Base-by-base conservation (phyloP, 441 rosid species). In the Flueggea neowawraea region DNA sequence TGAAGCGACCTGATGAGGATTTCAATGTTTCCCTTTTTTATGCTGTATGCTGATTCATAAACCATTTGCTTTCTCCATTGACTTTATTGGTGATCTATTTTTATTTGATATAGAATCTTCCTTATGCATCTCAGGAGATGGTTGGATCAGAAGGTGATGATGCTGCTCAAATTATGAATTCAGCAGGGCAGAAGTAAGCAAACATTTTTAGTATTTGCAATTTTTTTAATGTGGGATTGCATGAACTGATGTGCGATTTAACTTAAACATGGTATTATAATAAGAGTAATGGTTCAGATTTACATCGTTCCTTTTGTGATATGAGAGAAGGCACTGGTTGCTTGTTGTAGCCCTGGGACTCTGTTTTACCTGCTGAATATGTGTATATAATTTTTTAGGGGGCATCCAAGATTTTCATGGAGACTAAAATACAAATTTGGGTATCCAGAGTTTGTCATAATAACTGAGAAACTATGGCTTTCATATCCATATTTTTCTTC, bases 101-200 rank as follows among this genome's bases (percentile, higher is more conserved):
- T 41, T 41, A 62, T 59, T 70, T 67, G 63, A 22, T 33, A 31
- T 12, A 16, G 52, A 43, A 52, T 36, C 33, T 56, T 28, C 31
- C 36, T 56, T 28, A 52, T 31, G 6, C 33, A 22, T 68, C 75
- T 49, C 83, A 91, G 97, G 96, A 82, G 71, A 77, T 95, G 80
- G 69, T 91, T 72, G 97, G 96, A 64, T 62, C 91, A 71, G 84
- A 72, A 70, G 79, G 71, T 66, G 84, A 84, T 61, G 92, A 84
- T 52, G 82, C 80, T 73, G 74, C 70, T 54, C 82, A 82, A 51
- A 86, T 78, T 80, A 66, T 80, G 77, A 90, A 89, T 31, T 75
- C 84, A 16, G 83, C 81, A 15, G 86, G 89, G 61, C 88, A 83
- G 63, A 87, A 72, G 97, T 91, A 81, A 52, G 84, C 61, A 54